These are phyloP conservation scores for Kluyveromyces nonfermentans DNA, from an alignment of 805 yeast genomes.

Conservation along the genomic window DNA sequence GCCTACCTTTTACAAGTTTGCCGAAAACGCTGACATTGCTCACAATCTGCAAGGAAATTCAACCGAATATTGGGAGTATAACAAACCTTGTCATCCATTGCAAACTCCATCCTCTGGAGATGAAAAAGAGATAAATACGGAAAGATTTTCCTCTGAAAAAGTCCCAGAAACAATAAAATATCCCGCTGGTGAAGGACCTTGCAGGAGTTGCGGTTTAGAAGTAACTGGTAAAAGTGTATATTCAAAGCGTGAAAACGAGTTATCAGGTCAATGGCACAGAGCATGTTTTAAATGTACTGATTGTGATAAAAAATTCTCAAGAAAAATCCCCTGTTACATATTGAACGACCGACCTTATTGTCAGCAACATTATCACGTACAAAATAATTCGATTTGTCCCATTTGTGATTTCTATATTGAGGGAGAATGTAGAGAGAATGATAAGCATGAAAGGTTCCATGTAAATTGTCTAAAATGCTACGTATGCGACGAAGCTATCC, in stretches of 20 bases:
- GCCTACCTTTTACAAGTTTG: conserved; percentile 19
- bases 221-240: conserved; percentile 61
- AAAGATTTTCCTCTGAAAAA: not conserved
- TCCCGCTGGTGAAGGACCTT: conserved; percentile 68
- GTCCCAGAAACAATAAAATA: conserved; percentile 8
- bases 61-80: not conserved
- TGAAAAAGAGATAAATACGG: too few relatives aligned
- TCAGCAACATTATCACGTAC: conserved; percentile 59
- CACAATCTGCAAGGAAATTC: not conserved
- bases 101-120: not conserved
- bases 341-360: conserved; percentile 76
- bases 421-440: conserved; percentile 82
- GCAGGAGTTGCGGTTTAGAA: conserved; percentile 59
- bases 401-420: conserved; percentile 71
- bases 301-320: conserved; percentile 51
- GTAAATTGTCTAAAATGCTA: conserved; percentile 60
- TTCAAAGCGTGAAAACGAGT: conserved; percentile 58
- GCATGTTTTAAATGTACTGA: conserved; percentile 67
- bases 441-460: conserved; percentile 65
- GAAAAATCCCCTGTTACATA: conserved; percentile 63
- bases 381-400: conserved; percentile 67
- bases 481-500: conserved; percentile 44
- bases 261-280: conserved; percentile 92
- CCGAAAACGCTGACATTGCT: not conserved
- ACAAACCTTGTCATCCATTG: not conserved